Conservation (phyloP, 2,329 filamentous ascomycete genomes). For the Grosmannia serpens region DNA sequence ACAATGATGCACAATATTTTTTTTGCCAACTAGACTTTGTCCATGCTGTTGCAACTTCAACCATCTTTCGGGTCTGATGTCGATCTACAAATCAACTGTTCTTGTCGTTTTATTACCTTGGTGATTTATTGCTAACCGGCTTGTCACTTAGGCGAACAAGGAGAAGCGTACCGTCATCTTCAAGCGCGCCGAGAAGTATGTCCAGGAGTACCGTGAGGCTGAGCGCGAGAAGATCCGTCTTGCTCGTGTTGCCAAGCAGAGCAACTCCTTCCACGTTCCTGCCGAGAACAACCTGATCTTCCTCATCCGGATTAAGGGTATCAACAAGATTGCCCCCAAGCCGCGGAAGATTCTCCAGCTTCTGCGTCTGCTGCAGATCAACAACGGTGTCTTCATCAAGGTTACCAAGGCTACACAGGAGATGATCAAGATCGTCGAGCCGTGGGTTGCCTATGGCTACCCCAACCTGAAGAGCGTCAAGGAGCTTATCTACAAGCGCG, state of each 20-base stretch:
- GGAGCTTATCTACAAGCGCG: constrained; percentile 99
- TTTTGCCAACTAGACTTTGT: constrained; percentile 84
- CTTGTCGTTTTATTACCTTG: background rate
- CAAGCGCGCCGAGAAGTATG: constrained; percentile 99
- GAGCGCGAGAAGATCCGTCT: constrained; percentile 99
- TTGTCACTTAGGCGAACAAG: constrained; percentile 69
- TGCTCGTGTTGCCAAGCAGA: constrained; percentile 75
- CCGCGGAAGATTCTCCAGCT: constrained; percentile 99
- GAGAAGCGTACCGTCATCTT: constrained; percentile 98
- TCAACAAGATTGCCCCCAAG: constrained; percentile 99
- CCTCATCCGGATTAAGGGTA: constrained; percentile 98
- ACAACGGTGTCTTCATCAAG: constrained; percentile 97
- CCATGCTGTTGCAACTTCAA: constrained; percentile 97
- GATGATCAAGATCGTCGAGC: constrained; percentile 98
- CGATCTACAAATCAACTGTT: constrained; percentile 10
- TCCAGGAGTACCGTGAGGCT: constrained; percentile 96
- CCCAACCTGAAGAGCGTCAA: constrained; percentile 98
- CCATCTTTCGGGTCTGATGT: constrained; percentile 99
- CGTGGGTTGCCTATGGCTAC: constrained; percentile 98
- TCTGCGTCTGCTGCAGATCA: constrained; percentile 99
- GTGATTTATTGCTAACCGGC: constrained; percentile 12
- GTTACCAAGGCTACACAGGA: constrained; percentile 95
- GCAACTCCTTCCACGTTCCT: constrained; percentile 87
- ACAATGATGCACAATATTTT: constrained; percentile 76
- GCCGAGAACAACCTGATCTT: constrained; percentile 96